A percentile compares a stretch with the other conserved stretches of the same genome.
Conservation (phyloP, 345 rosid species). For the Hypericum androsaemum region DNA sequence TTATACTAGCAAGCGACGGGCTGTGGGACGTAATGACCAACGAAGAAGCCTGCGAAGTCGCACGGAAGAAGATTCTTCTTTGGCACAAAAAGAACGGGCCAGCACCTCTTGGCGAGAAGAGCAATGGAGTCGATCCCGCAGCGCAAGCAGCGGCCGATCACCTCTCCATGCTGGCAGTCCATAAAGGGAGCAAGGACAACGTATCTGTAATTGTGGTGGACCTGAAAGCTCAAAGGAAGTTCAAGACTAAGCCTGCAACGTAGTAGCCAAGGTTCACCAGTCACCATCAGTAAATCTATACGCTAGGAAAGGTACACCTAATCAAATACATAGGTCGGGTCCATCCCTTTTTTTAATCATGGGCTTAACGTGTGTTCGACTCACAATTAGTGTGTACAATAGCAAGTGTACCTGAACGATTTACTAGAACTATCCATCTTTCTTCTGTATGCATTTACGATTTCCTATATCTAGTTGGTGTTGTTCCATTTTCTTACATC, state of each 20-base stretch:
- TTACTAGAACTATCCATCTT: neutral
- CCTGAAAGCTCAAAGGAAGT: constrained; percentile 26
- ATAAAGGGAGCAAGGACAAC: constrained; percentile 1
- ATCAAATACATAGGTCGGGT: constrained; percentile 43
- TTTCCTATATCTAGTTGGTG: no score
- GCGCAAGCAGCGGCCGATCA: neutral
- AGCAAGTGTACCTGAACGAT: constrained; percentile 13
- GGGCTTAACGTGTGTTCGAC: constrained; percentile 56
- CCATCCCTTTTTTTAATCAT: constrained; percentile 61
- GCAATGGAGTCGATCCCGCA: constrained; percentile 3
- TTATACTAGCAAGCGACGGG: no score
- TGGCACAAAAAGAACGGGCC: no score
- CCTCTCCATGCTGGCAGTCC: constrained; percentile 6
- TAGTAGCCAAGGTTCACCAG: constrained; percentile 17
- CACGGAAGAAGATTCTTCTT: no score
- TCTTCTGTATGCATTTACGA: neutral
- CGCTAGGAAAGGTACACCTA: constrained; percentile 24
- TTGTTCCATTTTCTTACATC: no score
- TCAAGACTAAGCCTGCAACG: constrained; percentile 39
- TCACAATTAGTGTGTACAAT: constrained; percentile 22
- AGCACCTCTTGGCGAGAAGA: neutral
- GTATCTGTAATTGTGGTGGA: constrained; percentile 1
- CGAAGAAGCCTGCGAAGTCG: no score
- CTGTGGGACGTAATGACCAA: no score
- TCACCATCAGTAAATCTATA: constrained; percentile 18